phyloP scores from a whole-genome alignment of 495 filamentous ascomycete genomes.

The Hypoxylon rickii region DNA sequence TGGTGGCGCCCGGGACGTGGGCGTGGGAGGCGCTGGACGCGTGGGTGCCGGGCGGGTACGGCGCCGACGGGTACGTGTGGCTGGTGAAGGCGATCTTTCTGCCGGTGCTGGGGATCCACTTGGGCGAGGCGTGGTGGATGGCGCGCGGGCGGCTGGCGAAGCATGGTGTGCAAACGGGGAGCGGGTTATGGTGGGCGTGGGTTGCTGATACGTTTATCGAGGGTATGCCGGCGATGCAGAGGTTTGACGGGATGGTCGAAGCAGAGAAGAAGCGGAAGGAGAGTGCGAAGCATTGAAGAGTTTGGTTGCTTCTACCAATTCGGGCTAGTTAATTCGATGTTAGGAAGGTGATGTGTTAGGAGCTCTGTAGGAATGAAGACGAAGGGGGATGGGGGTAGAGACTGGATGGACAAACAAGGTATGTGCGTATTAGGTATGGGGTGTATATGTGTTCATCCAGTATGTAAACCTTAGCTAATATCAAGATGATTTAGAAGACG shows the following conservation, averaged over 20 bases:
- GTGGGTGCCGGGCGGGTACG: slow-evolving; percentile 33
- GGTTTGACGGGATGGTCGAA: slow-evolving; percentile 47
- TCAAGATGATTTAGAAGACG: too few species aligned
- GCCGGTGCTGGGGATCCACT: slow-evolving; percentile 43
- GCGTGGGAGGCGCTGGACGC: slow-evolving; percentile 26
- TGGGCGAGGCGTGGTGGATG: slow-evolving; percentile 45
- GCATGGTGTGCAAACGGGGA: slow-evolving; percentile 40
- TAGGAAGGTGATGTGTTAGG: too few species aligned
- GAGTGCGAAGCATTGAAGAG: slow-evolving; percentile 10
- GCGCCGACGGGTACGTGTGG: slow-evolving; percentile 42
- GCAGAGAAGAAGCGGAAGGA: slow-evolving; percentile 36
- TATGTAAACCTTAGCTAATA: too few species aligned
- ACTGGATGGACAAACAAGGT: too few species aligned
- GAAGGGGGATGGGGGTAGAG: too few species aligned
- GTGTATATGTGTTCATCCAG: too few species aligned
- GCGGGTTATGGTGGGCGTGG: slow-evolving; percentile 47
- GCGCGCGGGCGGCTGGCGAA: slow-evolving; percentile 34
- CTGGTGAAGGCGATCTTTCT: slow-evolving; percentile 42
- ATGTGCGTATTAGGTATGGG: too few species aligned
- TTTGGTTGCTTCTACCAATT: too few species aligned
- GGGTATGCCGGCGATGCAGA: slow-evolving; percentile 42
- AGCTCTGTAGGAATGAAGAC: too few species aligned
- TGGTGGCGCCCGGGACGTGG: slow-evolving; percentile 16
- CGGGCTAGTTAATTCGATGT: too few species aligned
- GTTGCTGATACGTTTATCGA: slow-evolving; percentile 44